Percentiles rank a stretch among this genome's conserved stretches.
Evolutionary conservation across 768 basidiomycete genomes (phyloP).

Genomic region (Hypholoma fasciculare): DNA sequence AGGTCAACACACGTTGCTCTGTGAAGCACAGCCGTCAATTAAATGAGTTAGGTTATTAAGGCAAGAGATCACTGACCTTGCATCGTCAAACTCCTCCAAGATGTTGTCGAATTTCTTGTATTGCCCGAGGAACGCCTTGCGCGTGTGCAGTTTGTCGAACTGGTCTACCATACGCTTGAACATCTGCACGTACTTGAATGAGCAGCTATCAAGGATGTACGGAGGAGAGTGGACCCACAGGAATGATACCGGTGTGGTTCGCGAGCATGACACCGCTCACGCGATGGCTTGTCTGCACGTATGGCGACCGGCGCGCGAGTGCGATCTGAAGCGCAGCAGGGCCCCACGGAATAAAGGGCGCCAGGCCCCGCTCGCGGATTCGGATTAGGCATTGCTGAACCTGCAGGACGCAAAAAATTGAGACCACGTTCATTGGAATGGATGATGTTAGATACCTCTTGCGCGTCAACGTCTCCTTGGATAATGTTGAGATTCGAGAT

Average conservation of each 20-base stretch:
- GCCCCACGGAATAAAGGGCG: conserved; percentile 99
- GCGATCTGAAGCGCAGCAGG: conserved; percentile 98
- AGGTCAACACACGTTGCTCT: conserved; percentile 87
- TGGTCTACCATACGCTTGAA: conserved; percentile 97
- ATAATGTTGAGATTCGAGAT: conserved; percentile 98
- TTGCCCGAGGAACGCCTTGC: conserved; percentile 95
- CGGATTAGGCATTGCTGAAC: conserved; percentile 96
- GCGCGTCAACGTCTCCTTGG: conserved; percentile 98
- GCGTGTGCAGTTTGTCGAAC: conserved; percentile 82
- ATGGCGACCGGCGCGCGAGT: conserved; percentile 87
- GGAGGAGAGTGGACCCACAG: conserved; percentile 46
- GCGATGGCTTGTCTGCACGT: conserved; percentile 84
- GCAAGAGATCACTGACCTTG: conserved; percentile 54
- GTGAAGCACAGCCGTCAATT: background rate
- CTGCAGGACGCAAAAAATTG: conserved; percentile 38
- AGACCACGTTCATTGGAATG: background rate
- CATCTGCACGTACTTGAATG: conserved; percentile 48
- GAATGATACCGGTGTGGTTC: conserved; percentile 98
- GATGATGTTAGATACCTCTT: conserved; percentile 64
- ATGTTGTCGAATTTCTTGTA: conserved; percentile 97
- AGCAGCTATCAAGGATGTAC: conserved; percentile 1
- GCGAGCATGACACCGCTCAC: conserved; percentile 99
- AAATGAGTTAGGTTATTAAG: background rate
- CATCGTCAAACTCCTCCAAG: conserved; percentile 95
- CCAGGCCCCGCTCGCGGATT: conserved; percentile 94